Conservation (phyloP, 2,329 filamentous ascomycete genomes). For the Colletotrichum chlorophyti region DNA sequence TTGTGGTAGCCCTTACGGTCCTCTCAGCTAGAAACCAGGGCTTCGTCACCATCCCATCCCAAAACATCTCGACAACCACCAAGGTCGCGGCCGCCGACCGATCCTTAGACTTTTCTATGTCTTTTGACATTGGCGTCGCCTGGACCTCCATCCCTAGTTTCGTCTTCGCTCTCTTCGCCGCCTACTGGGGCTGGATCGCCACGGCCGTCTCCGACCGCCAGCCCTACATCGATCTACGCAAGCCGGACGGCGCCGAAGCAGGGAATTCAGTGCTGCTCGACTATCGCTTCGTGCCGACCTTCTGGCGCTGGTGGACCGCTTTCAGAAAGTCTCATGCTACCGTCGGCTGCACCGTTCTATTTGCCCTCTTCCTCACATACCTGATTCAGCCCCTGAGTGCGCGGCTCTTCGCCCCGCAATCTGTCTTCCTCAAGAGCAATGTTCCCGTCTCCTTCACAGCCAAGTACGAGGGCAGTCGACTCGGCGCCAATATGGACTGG, state of each 20-base stretch:
- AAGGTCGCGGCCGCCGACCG: not conserved
- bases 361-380: not conserved
- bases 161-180: conserved; percentile 1
- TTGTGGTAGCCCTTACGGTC: not conserved
- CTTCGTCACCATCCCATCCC: not conserved
- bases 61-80: not conserved
- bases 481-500: conserved; percentile 7
- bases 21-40: not conserved
- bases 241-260: not conserved
- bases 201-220: not conserved
- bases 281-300: not conserved
- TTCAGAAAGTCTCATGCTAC: not conserved
- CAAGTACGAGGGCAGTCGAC: not conserved
- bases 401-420: not conserved
- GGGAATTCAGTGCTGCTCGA: not conserved
- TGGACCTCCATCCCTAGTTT: conserved; percentile 5
- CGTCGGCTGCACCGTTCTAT: not conserved
- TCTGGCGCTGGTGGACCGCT: conserved; percentile 6
- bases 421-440: not conserved
- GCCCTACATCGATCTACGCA: conserved; percentile 6
- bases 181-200: conserved; percentile 7
- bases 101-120: not conserved
- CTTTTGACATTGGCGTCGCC: not conserved
- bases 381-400: not conserved
- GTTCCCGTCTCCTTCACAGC: not conserved